A percentile compares a stretch with the other conserved stretches of the same genome.
These are phyloP conservation scores for Nemophila menziesii DNA, from an alignment of 257 asterid species.

Conservation along the genomic window DNA sequence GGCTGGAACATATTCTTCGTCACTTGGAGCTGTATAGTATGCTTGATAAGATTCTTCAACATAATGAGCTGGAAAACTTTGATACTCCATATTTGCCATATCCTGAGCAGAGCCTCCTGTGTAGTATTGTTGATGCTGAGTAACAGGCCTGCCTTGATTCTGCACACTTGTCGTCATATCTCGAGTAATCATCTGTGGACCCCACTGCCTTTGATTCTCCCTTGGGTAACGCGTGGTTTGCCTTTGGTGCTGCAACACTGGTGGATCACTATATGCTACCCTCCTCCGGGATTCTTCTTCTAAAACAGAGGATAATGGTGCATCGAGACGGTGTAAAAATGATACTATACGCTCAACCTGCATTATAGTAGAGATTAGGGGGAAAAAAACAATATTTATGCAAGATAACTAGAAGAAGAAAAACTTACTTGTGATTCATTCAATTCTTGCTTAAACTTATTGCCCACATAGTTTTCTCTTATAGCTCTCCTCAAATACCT, in stretches of 20 bases:
- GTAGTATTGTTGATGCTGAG: constrained; percentile 8
- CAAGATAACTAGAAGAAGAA: constrained; percentile 1
- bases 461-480: constrained; percentile 44
- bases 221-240: constrained; percentile 18
- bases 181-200: constrained; percentile 5
- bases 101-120: constrained; percentile 5
- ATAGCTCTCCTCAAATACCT: constrained; percentile 36
- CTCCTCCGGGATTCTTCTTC: constrained; percentile 15
- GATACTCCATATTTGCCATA: neutral
- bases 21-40: constrained; percentile 6
- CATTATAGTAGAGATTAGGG: constrained; percentile 5
- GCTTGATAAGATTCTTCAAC: constrained; percentile 3
- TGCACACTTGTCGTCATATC: neutral
- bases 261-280: constrained; percentile 17
- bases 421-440: constrained; percentile 42
- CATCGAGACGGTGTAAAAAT: constrained; percentile 35
- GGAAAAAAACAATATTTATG: neutral
- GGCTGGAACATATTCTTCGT: constrained; percentile 1
- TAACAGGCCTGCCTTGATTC: neutral
- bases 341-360: constrained; percentile 48
- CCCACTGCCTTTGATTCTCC: constrained; percentile 8
- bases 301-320: constrained; percentile 16
- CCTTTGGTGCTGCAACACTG: constrained; percentile 12
- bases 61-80: constrained; percentile 1
- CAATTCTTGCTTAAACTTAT: constrained; percentile 67